phyloP scores from a whole-genome alignment of 176 grass and related monocot species.

The Eragrostis nindensis region DNA sequence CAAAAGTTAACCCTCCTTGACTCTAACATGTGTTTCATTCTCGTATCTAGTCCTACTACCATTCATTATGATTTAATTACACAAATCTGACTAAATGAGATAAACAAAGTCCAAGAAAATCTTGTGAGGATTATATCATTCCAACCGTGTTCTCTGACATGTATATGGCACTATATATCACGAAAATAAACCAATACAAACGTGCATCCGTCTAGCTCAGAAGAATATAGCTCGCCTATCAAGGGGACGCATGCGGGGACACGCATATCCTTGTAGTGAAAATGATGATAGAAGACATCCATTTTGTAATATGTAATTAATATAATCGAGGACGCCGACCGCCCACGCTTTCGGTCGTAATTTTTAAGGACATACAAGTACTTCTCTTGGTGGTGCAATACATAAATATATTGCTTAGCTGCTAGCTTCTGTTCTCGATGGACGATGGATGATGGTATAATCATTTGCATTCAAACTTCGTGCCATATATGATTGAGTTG shows the following conservation, averaged over 20 bases:
- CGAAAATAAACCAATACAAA: slow-evolving; percentile 35
- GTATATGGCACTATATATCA: slow-evolving; percentile 24
- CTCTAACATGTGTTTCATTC: not conserved
- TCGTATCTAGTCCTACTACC: not conserved
- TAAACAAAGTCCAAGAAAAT: not conserved
- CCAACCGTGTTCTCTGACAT: slow-evolving; percentile 2
- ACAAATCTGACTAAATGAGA: not conserved
- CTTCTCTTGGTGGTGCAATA: slow-evolving; percentile 38
- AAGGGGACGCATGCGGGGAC: slow-evolving; percentile 3
- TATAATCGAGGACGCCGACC: not conserved
- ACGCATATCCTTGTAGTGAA: slow-evolving; percentile 23
- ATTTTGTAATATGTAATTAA: slow-evolving; percentile 24
- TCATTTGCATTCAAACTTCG: slow-evolving; percentile 30
- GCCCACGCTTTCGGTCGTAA: slow-evolving; percentile 28
- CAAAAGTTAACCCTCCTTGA: not conserved
- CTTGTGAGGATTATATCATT: slow-evolving; percentile 36
- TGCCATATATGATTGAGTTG: slow-evolving; percentile 18
- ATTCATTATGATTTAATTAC: not conserved
- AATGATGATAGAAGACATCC: slow-evolving; percentile 29
- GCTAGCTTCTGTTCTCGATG: slow-evolving; percentile 21
- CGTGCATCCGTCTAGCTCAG: slow-evolving; percentile 24
- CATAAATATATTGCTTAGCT: slow-evolving; percentile 24
- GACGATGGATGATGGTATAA: not conserved
- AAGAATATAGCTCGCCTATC: slow-evolving; percentile 30
- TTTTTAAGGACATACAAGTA: slow-evolving; percentile 24